Percentiles rank a stretch among this genome's conserved stretches.
Conservation (phyloP, 257 asterid species). For the Nicotiana paniculata region DNA sequence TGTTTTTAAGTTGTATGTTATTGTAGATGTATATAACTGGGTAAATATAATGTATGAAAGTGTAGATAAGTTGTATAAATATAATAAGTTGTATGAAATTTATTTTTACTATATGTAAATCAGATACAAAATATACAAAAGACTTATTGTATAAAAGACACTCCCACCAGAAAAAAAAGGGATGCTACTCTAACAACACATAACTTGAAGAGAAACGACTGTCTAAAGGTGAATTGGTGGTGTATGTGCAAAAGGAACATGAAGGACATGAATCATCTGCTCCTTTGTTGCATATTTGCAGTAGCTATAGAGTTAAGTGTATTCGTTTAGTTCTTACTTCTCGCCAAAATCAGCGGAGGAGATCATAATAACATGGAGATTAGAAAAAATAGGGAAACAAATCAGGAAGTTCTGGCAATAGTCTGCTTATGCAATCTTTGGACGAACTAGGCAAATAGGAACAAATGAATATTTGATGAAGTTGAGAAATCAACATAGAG, state of each 20-base stretch:
- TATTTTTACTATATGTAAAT: no score
- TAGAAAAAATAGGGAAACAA: neutral
- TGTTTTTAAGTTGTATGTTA: no score
- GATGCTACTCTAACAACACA: neutral
- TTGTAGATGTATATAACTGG: no score
- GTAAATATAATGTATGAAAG: no score
- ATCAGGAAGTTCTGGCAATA: neutral
- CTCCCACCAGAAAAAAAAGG: no score
- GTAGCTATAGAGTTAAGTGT: neutral
- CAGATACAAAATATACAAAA: no score
- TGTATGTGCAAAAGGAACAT: neutral
- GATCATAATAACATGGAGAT: neutral
- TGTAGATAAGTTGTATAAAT: no score
- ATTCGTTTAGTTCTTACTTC: neutral
- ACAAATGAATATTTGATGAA: neutral
- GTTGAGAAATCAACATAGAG: neutral
- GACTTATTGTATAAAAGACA: no score
- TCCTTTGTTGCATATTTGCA: neutral
- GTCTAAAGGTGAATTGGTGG: neutral
- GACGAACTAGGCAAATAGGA: neutral
- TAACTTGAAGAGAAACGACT: neutral
- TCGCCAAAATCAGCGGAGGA: neutral
- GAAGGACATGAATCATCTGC: neutral
- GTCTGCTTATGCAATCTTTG: neutral
- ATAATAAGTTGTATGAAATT: no score